Conservation (phyloP, 495 filamentous ascomycete genomes). For the Aspergillus sparsus region DNA sequence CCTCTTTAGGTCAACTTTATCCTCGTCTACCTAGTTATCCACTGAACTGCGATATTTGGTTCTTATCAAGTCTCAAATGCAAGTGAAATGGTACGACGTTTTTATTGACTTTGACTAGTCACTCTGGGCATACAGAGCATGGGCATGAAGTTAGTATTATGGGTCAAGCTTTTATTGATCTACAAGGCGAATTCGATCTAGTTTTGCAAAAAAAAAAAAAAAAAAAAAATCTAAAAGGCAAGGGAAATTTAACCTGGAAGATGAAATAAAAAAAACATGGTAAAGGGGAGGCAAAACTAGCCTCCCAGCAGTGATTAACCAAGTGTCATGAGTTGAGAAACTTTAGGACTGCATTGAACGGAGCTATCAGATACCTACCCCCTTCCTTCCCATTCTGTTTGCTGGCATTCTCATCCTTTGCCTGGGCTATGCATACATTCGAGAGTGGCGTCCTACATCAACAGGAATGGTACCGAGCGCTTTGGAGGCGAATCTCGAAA, state of each 20-base stretch:
- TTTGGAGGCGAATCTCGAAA: not conserved
- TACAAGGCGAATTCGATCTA: not conserved
- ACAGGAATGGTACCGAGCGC: not conserved
- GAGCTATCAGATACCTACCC: conserved; percentile 1
- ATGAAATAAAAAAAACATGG: not conserved
- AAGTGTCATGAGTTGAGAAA: not conserved
- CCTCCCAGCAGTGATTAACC: not conserved
- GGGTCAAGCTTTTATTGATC: not conserved
- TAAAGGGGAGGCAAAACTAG: not conserved
- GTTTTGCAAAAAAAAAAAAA: not conserved
- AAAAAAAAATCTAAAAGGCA: not conserved
- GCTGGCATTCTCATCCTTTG: not conserved
- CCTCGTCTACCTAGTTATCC: not conserved
- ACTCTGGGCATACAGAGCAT: not conserved
- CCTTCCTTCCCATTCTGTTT: not conserved
- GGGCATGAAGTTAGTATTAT: not conserved
- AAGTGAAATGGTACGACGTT: conserved; percentile 14
- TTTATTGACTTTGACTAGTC: not conserved
- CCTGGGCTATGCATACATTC: not conserved
- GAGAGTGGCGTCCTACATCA: not conserved
- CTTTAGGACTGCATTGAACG: not conserved
- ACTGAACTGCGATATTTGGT: not conserved
- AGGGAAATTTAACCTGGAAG: not conserved
- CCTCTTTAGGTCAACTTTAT: not conserved
- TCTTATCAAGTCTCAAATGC: conserved; percentile 2